These are phyloP conservation scores for Ilex paraguariensis DNA, from an alignment of 305 asterid species.

Conservation along the genomic window DNA sequence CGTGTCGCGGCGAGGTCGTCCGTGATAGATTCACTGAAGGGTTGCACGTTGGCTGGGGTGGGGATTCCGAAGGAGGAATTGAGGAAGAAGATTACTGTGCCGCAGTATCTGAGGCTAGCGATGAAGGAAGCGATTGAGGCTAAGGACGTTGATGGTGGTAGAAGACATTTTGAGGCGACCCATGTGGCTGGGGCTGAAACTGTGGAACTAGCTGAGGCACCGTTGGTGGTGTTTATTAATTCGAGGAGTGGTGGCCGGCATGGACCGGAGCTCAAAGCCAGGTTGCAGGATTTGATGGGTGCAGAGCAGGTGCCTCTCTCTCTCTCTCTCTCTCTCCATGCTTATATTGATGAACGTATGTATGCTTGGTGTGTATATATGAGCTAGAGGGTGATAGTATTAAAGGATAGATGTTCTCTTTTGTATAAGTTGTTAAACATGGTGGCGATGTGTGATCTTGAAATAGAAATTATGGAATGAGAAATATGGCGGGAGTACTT, in stretches of 20 bases:
- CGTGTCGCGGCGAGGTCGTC: slow-evolving; percentile 36
- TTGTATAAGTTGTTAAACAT: too few species aligned
- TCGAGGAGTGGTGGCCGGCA: slow-evolving; percentile 87
- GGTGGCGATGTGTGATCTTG: too few species aligned
- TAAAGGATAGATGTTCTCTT: too few species aligned
- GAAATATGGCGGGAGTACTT: too few species aligned
- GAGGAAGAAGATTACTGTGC: slow-evolving; percentile 52
- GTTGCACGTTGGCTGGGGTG: slow-evolving; percentile 59
- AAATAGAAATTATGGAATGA: too few species aligned
- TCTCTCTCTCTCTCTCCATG: neutral
- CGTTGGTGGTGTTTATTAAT: slow-evolving; percentile 73
- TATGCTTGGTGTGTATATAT: neutral
- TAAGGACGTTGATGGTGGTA: slow-evolving; percentile 40
- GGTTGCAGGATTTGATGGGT: slow-evolving; percentile 74
- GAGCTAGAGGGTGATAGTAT: too few species aligned
- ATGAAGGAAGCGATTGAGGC: slow-evolving; percentile 59
- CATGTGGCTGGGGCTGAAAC: slow-evolving; percentile 29
- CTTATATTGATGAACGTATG: too few species aligned
- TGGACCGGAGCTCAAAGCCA: slow-evolving; percentile 74
- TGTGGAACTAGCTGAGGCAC: slow-evolving; percentile 39
- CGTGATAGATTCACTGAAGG: slow-evolving; percentile 53
- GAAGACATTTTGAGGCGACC: slow-evolving; percentile 37
- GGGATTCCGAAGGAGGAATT: slow-evolving; percentile 63
- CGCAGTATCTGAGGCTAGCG: slow-evolving; percentile 64
- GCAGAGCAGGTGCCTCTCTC: slow-evolving; percentile 58